Evolutionary conservation across 768 basidiomycete genomes (phyloP).

Genomic region (Amanita polypyramis): DNA sequence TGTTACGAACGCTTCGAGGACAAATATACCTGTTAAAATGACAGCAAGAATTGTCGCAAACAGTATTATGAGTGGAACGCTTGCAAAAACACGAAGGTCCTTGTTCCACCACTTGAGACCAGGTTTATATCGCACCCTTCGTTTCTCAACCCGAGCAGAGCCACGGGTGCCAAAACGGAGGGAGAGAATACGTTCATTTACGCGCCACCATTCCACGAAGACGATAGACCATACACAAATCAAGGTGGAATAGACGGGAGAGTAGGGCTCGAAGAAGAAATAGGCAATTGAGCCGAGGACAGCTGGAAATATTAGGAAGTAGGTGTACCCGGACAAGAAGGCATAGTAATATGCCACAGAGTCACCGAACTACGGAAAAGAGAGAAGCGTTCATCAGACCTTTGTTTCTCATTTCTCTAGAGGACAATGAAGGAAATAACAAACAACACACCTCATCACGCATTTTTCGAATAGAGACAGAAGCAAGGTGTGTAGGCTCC

Average conservation of each 20-base stretch:
- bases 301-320: constrained; percentile 69
- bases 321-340: constrained; percentile 79
- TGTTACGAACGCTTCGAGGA: constrained; percentile 85
- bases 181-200: constrained; percentile 75
- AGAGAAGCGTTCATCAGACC: not conserved
- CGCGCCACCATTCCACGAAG: constrained; percentile 90
- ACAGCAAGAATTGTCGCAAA: constrained; percentile 62
- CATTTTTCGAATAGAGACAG: constrained; percentile 56
- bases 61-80: constrained; percentile 60
- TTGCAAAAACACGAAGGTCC: constrained; percentile 56
- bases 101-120: constrained; percentile 65
- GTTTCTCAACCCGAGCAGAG: constrained; percentile 66
- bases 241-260: constrained; percentile 62
- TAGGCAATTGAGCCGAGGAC: constrained; percentile 59
- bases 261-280: constrained; percentile 63
- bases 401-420: too few relatives aligned
- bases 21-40: constrained; percentile 73
- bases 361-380: constrained; percentile 59
- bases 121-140: constrained; percentile 46
- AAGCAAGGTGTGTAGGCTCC: constrained; percentile 54
- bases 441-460: constrained; percentile 51
- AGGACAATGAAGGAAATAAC: not conserved
- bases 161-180: constrained; percentile 76
- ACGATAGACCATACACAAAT: constrained; percentile 76
- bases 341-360: constrained; percentile 81